Conservation (phyloP, 495 filamentous ascomycete genomes). For the Penicillium pancosmium region DNA sequence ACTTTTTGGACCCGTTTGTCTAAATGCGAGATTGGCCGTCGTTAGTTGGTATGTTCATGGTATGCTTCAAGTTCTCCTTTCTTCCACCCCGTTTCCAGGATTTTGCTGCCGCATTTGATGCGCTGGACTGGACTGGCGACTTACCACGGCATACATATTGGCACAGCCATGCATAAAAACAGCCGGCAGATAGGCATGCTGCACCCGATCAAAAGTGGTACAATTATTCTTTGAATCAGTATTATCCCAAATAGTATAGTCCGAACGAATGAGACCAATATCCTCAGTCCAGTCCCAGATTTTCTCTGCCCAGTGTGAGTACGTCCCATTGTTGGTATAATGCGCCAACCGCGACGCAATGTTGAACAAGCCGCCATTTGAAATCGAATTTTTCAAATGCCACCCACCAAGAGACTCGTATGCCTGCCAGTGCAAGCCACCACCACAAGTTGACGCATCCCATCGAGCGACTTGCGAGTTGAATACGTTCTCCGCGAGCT, state of each 20-base stretch:
- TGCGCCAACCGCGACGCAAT: constrained; percentile 72
- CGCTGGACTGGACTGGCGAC: constrained; percentile 12
- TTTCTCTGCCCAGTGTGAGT: constrained; percentile 74
- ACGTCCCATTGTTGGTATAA: constrained; percentile 78
- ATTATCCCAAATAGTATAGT: constrained; percentile 63
- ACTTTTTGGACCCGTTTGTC: constrained; percentile 59
- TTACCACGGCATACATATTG: constrained; percentile 72
- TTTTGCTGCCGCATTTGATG: not conserved
- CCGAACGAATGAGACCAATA: constrained; percentile 62
- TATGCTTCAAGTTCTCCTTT: too few relatives aligned
- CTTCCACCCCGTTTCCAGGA: not conserved
- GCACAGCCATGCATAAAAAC: constrained; percentile 66
- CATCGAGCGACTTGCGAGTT: constrained; percentile 73
- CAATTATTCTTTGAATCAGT: constrained; percentile 34
- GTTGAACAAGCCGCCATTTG: constrained; percentile 81
- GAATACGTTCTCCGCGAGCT: constrained; percentile 77
- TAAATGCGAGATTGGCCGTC: constrained; percentile 20
- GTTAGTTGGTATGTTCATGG: not conserved
- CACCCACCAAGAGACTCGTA: constrained; percentile 77
- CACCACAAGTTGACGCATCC: constrained; percentile 67
- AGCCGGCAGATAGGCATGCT: constrained; percentile 70
- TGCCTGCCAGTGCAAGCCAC: constrained; percentile 87
- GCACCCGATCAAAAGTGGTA: constrained; percentile 50
- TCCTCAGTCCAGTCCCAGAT: constrained; percentile 70
- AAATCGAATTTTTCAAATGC: constrained; percentile 79